Base-by-base conservation (phyloP, 495 filamentous ascomycete species). In the Lophiotrema nucula region DNA sequence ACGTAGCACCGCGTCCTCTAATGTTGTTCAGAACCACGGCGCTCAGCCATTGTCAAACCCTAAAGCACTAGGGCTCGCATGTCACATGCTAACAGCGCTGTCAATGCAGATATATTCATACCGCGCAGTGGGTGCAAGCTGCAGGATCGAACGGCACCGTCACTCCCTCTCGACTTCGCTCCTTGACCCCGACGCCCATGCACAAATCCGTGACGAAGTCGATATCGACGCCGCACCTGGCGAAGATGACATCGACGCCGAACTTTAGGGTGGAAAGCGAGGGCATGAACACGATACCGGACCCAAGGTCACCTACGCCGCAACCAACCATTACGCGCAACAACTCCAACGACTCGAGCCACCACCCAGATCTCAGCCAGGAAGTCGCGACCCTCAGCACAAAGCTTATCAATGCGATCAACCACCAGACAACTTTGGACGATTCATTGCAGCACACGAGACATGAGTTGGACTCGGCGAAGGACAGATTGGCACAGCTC, bases 341-440 rank as follows among this genome's bases (percentile, higher is more conserved):
- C 31, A 46, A 51, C 31, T 68, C 66, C 2, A 50, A 48, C 39
- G 63, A 60, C 28, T 66, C 62, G 15, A 58, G 26, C 47, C 28
- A 48, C 22, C 87, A 91, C 60, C 88, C 89, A 18, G 90, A 92
- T 65, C 77, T 95, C 42, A 89, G 87, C 69, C 82, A 85, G 51
- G 93, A 98, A 72, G 91, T 97, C 12, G 87, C 93, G 24, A 81
- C 89, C 2, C 77, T 98, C 21, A 97, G 90, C 71, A 92, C 90
- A 44, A 98, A 98, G 73, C 80, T 98, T 48, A 90, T 98, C 55
- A 91, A 90, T 65, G 92, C 93, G 48, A 97, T 98, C 72, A 98
- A 98, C 69, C 88, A 93, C 67, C 95, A 97, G 75, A 97, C 93
- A 3, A 88, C 78, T 25, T 77, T 98, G 24, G 93, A 98, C 67